Evolutionary conservation across 495 filamentous ascomycete species (phyloP).

Genomic region (Xylaria cubensis): DNA sequence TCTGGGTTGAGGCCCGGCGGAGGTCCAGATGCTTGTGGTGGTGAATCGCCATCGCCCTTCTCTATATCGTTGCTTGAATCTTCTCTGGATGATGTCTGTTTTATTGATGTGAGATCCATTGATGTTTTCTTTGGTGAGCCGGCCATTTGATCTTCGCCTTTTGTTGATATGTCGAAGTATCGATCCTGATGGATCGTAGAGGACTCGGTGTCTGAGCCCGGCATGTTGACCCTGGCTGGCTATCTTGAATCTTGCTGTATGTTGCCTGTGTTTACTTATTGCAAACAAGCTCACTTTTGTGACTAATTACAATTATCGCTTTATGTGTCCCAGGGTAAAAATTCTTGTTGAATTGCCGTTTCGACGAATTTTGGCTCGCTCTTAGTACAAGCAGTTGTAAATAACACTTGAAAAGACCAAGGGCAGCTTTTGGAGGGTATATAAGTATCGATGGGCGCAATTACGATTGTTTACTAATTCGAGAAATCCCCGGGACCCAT

Average conservation of each 20-base stretch:
- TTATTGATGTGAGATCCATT: conserved; percentile 31
- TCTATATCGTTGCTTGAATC: conserved; percentile 39
- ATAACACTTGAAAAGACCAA: background rate
- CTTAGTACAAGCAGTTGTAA: background rate
- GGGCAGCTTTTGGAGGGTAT: background rate
- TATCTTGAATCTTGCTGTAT: background rate
- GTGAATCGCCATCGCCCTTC: conserved; percentile 38
- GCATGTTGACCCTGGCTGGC: background rate
- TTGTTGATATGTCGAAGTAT: conserved; percentile 17
- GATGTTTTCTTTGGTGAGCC: conserved; percentile 18
- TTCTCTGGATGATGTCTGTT: conserved; percentile 40
- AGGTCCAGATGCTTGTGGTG: conserved; percentile 23
- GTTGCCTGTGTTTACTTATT: background rate
- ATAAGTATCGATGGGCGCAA: too few relatives aligned
- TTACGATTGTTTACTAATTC: conserved; percentile 9
- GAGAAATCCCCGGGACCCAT: background rate
- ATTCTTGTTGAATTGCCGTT: background rate
- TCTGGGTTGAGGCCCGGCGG: conserved; percentile 47
- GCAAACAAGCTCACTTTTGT: background rate
- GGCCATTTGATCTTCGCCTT: conserved; percentile 20
- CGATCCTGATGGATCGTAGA: conserved; percentile 30
- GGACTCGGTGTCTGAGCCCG: conserved; percentile 19
- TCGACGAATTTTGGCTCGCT: background rate
- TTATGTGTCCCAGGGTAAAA: background rate
- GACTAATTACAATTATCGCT: background rate